These are phyloP conservation scores for Penicillium thymicola DNA, from an alignment of 2,329 filamentous ascomycete genomes.

Conservation along the genomic window DNA sequence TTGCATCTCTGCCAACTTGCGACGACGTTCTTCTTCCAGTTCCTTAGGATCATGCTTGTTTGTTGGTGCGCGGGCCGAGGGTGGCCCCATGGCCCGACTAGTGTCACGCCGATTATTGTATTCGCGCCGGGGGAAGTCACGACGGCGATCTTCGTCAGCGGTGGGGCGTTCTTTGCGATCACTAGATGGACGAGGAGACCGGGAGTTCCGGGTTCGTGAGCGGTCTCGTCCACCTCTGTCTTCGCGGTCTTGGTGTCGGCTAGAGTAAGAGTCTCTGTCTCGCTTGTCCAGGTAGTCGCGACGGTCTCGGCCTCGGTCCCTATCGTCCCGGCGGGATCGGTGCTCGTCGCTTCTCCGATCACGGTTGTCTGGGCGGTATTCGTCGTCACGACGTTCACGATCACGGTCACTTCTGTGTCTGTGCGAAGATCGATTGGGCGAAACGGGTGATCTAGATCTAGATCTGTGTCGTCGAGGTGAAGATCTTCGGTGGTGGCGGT, in stretches of 20 bases:
- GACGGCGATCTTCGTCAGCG: constrained; percentile 15
- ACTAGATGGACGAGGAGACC: constrained; percentile 20
- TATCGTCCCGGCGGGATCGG: constrained; percentile 11
- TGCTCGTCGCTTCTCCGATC: constrained; percentile 15
- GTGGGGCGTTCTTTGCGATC: constrained; percentile 9
- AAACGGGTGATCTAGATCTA: constrained; percentile 24
- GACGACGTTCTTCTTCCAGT: constrained; percentile 31
- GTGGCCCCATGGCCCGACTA: constrained; percentile 16
- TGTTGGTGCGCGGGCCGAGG: constrained; percentile 9
- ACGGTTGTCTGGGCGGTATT: constrained; percentile 2
- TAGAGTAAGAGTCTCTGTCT: constrained; percentile 20
- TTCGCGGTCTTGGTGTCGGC: constrained; percentile 23
- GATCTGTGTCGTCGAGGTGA: constrained; percentile 26
- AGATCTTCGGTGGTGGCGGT: constrained; percentile 17
- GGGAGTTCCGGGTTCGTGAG: constrained; percentile 23
- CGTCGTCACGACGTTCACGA: constrained; percentile 16
- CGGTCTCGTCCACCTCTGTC: constrained; percentile 24
- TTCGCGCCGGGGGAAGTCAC: constrained; percentile 22
- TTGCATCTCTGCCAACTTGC: constrained; percentile 70
- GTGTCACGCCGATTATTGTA: constrained; percentile 20
- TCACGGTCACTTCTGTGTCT: constrained; percentile 26
- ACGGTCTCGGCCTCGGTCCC: constrained; percentile 12
- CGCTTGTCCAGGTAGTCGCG: constrained; percentile 21
- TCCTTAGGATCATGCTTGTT: constrained; percentile 24
- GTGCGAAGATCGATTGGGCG: constrained; percentile 22